Evolutionary conservation across 768 basidiomycete genomes (phyloP).

Genomic region (Boletus rufocinnamomeus): DNA sequence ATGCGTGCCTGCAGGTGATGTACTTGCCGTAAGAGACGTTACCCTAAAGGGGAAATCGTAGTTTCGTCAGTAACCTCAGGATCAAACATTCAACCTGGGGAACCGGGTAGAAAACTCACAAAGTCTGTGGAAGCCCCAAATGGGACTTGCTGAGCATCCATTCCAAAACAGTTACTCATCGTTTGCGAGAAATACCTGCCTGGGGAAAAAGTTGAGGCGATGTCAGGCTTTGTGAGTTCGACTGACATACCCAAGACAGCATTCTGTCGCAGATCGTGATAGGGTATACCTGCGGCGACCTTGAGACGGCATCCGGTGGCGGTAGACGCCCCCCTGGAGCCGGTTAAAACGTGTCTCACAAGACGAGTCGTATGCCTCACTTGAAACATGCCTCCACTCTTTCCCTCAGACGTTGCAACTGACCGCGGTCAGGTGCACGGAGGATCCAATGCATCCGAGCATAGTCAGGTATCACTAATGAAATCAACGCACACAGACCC

Average conservation of each 20-base stretch:
- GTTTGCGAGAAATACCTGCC: conserved; percentile 56
- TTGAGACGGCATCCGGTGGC: conserved; percentile 61
- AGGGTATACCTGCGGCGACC: conserved; percentile 42
- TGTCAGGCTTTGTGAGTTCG: conserved; percentile 1
- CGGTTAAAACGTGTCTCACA: conserved; percentile 9
- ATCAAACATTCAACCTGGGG: background rate
- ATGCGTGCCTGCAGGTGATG: conserved; percentile 13
- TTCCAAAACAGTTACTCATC: conserved; percentile 46
- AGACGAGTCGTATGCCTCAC: conserved; percentile 42
- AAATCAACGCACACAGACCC: background rate
- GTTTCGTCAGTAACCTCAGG: conserved; percentile 13
- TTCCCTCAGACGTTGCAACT: conserved; percentile 53
- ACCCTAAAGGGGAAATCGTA: conserved; percentile 47
- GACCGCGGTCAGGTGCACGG: conserved; percentile 63
- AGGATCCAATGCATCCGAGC: conserved; percentile 72
- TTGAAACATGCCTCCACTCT: conserved; percentile 71
- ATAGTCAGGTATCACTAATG: conserved; percentile 80
- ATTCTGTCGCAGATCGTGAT: conserved; percentile 64
- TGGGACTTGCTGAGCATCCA: conserved; percentile 37
- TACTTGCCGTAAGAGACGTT: conserved; percentile 68
- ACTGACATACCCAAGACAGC: conserved; percentile 47
- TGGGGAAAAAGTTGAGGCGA: conserved; percentile 28
- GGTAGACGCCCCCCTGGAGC: conserved; percentile 59
- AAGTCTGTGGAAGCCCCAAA: conserved; percentile 75
- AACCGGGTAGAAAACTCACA: conserved; percentile 46